Conservation (phyloP, 495 filamentous ascomycete genomes). For the Penicillium malachiteum region DNA sequence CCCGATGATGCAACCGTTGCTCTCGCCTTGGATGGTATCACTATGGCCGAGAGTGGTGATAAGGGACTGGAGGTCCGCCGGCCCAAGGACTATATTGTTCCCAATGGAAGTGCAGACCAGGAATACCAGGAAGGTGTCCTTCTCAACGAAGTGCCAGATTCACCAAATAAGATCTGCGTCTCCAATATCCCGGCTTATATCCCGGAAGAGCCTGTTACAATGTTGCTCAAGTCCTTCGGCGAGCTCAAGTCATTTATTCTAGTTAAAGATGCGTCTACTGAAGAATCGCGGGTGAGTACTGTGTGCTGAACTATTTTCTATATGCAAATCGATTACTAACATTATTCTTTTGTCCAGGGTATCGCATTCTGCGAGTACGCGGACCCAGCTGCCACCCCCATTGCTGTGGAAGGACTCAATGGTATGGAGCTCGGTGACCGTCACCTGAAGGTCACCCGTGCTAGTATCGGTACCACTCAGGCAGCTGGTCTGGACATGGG, state of each 20-base stretch:
- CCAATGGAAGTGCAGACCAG: conserved; percentile 71
- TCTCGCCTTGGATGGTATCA: conserved; percentile 83
- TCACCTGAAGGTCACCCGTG: conserved; percentile 78
- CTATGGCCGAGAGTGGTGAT: conserved; percentile 69
- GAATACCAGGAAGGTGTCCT: conserved; percentile 75
- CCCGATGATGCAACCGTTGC: conserved; percentile 87
- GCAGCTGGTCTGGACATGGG: conserved; percentile 88
- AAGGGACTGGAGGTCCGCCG: conserved; percentile 78
- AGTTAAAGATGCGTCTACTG: conserved; percentile 82
- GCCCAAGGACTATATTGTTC: conserved; percentile 97
- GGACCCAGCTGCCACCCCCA: conserved; percentile 72
- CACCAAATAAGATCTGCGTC: conserved; percentile 91
- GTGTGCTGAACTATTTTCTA: conserved; percentile 7
- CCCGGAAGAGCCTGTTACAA: conserved; percentile 84
- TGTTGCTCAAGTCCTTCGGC: conserved; percentile 86
- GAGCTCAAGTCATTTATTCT: conserved; percentile 90
- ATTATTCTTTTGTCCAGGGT: conserved; percentile 56
- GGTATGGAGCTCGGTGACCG: conserved; percentile 89
- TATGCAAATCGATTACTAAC: conserved; percentile 18
- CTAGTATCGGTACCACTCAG: conserved; percentile 90
- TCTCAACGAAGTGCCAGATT: conserved; percentile 81
- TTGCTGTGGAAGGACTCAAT: conserved; percentile 88
- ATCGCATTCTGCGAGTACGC: conserved; percentile 96
- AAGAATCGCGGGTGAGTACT: conserved; percentile 77
- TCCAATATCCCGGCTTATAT: conserved; percentile 85